These are phyloP conservation scores for Chenopodium berlandieri DNA, from an alignment of 148 eudicot genomes.

Conservation along the genomic window DNA sequence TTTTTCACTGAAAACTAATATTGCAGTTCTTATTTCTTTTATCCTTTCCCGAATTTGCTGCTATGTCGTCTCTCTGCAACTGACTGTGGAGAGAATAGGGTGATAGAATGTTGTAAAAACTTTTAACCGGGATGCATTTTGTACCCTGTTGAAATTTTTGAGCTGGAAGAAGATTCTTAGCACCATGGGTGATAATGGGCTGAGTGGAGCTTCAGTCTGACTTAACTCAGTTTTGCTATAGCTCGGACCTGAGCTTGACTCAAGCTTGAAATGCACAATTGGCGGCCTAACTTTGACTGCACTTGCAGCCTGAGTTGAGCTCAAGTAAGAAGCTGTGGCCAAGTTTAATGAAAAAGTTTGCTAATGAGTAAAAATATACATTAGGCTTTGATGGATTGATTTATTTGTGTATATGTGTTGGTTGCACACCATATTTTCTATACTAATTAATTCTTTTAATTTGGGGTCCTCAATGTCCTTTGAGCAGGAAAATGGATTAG, in stretches of 20 bases:
- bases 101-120: neutral
- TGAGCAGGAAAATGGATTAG: conserved; percentile 41
- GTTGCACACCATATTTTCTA: neutral
- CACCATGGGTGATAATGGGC: neutral
- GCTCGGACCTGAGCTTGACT: neutral
- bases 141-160: neutral
- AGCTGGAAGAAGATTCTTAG: neutral
- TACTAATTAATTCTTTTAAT: neutral
- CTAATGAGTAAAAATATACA: neutral
- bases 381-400: no score
- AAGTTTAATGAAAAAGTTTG: neutral
- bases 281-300: neutral
- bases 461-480: neutral
- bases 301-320: neutral
- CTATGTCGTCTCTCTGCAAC: neutral
- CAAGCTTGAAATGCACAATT: neutral
- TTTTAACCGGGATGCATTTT: neutral
- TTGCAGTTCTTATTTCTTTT: neutral
- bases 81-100: neutral
- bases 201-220: neutral
- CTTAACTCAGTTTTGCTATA: neutral
- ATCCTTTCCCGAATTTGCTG: neutral
- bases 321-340: neutral
- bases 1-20: neutral
- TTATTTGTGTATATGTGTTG: neutral